Evolutionary conservation across 164 flowering plant species (phyloP).

Genomic region (Nelumbo lutea): DNA sequence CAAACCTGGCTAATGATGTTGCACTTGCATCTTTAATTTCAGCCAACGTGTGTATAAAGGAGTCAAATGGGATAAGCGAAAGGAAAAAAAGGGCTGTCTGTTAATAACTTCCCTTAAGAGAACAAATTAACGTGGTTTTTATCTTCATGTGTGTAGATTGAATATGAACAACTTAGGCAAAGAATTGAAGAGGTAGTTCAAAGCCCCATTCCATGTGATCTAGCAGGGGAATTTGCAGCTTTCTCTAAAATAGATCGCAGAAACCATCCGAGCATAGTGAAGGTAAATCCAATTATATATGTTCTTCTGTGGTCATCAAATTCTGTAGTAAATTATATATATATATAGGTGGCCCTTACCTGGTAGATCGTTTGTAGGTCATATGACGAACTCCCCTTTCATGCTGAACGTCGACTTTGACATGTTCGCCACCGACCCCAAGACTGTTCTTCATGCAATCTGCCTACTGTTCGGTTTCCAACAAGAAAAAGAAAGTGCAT

Average conservation of each 20-base stretch:
- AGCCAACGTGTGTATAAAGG: too few species aligned
- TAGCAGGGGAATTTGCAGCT: slow-evolving; percentile 21
- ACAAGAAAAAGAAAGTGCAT: slow-evolving; percentile 29
- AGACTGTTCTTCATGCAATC: slow-evolving; percentile 47
- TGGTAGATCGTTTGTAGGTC: slow-evolving; percentile 20
- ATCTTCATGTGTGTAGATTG: slow-evolving; percentile 31
- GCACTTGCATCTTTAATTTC: too few species aligned
- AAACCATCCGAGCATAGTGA: slow-evolving; percentile 45
- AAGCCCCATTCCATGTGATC: slow-evolving; percentile 1
- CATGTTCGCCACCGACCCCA: slow-evolving; percentile 56
- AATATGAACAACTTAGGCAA: slow-evolving; percentile 35
- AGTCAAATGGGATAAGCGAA: too few species aligned
- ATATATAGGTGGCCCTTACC: background rate
- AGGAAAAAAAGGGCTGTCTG: too few species aligned
- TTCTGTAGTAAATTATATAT: background rate
- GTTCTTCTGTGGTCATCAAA: too few species aligned
- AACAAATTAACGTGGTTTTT: too few species aligned
- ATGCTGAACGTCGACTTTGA: slow-evolving; percentile 76
- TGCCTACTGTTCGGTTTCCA: slow-evolving; percentile 37
- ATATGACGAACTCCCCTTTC: slow-evolving; percentile 63
- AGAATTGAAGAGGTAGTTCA: slow-evolving; percentile 34
- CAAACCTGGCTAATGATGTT: too few species aligned
- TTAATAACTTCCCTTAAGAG: too few species aligned
- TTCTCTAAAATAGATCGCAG: slow-evolving; percentile 29
- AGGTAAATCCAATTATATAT: slow-evolving; percentile 25